Conservation (phyloP, 768 basidiomycete genomes). For the Tulasnella sp. region DNA sequence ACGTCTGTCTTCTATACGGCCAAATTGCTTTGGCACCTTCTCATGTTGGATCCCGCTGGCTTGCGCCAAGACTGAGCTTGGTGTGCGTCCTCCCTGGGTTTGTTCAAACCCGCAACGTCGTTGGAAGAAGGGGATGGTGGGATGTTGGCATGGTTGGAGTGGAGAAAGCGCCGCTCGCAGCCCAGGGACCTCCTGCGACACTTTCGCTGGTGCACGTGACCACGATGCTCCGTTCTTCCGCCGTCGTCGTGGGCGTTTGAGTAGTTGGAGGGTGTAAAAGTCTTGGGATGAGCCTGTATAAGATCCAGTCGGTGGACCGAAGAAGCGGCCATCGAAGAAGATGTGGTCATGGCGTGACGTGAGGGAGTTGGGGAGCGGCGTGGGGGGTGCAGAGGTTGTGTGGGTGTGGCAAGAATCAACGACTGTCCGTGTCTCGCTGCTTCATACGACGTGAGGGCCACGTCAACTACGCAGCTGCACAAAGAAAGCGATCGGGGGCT, state of each 20-base stretch:
- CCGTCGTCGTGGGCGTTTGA: too few species aligned
- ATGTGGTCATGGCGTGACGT: not conserved
- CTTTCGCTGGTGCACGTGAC: not conserved
- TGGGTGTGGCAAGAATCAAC: too few species aligned
- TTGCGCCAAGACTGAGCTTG: too few species aligned
- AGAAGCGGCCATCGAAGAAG: not conserved
- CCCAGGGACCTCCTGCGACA: not conserved
- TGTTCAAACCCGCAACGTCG: not conserved
- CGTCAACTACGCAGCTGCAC: too few species aligned
- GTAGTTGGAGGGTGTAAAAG: not conserved
- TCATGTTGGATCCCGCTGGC: too few species aligned
- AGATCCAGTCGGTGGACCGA: not conserved
- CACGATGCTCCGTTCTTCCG: not conserved
- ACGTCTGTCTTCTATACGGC: not conserved
- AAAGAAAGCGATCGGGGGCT: too few species aligned
- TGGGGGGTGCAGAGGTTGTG: too few species aligned
- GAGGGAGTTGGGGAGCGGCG: not conserved
- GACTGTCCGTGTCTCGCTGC: too few species aligned
- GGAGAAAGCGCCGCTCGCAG: not conserved
- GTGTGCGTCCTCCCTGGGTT: not conserved
- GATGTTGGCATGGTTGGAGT: not conserved
- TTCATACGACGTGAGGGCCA: too few species aligned
- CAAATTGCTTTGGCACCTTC: too few species aligned
- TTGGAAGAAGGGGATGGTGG: not conserved
- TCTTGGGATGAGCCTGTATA: not conserved